These are phyloP conservation scores for Chlamydomonas asymmetrica DNA, from an alignment of 139 green algal species.

Conservation along the genomic window DNA sequence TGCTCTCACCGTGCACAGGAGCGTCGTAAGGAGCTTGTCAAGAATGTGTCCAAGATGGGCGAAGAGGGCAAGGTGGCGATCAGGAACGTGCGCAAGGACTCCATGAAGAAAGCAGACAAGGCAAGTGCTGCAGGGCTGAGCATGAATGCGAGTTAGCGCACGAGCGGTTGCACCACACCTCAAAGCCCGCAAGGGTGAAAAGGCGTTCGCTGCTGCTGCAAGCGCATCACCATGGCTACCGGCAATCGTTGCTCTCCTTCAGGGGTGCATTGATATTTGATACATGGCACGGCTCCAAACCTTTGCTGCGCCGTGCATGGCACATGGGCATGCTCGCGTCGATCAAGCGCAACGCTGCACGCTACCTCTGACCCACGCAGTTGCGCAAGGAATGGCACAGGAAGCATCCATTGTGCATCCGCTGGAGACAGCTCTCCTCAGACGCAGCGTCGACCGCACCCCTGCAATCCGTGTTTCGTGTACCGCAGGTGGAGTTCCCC, in stretches of 20 bases:
- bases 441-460: no score
- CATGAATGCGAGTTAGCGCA: no score
- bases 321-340: no score
- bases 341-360: no score
- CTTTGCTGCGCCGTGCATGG: no score
- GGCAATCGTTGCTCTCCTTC: slow-evolving; percentile 29
- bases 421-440: no score
- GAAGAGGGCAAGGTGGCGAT: slow-evolving; percentile 95
- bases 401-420: no score
- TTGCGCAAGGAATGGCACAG: no score
- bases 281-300: neutral
- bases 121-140: no score
- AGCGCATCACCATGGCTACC: neutral
- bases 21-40: slow-evolving; percentile 90
- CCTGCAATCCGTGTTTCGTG: no score
- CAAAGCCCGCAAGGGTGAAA: neutral
- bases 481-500: slow-evolving; percentile 33
- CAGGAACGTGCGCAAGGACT: slow-evolving; percentile 89
- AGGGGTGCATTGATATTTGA: neutral
- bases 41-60: slow-evolving; percentile 81
- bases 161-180: neutral
- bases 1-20: slow-evolving; percentile 59
- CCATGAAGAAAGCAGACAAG: slow-evolving; percentile 84
- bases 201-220: neutral
- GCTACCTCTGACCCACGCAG: no score